Evolutionary conservation across 352 stramenopile genomes (phyloP).

Genomic region (Globisporangium viniferum): DNA sequence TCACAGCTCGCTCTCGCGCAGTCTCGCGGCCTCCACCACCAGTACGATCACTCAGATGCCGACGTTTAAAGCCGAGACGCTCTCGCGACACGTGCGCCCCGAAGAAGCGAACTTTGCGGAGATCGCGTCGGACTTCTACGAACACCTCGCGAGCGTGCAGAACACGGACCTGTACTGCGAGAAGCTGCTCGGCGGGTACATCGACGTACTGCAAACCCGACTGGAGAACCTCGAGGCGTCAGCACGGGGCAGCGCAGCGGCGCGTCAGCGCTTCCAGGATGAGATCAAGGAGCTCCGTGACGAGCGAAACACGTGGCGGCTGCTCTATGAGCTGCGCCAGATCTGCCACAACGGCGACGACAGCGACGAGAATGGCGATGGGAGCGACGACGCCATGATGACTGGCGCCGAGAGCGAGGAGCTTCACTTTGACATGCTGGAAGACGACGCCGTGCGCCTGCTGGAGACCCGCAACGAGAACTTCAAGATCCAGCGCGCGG

Average conservation of each 20-base stretch:
- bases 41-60: conserved; percentile 12
- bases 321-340: conserved; percentile 69
- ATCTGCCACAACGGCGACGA: conserved; percentile 44
- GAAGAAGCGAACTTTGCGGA: conserved; percentile 77
- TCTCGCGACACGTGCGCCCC: conserved; percentile 61
- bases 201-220: conserved; percentile 66
- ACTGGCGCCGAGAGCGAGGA: conserved; percentile 30
- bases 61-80: conserved; percentile 29
- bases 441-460: conserved; percentile 65
- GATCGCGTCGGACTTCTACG: conserved; percentile 75
- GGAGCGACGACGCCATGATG: conserved; percentile 32
- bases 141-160: conserved; percentile 61
- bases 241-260: conserved; percentile 14
- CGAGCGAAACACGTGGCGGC: conserved; percentile 82
- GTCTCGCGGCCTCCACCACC: neutral
- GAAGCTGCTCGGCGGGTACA: conserved; percentile 72
- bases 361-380: conserved; percentile 31
- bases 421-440: conserved; percentile 73
- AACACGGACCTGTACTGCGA: conserved; percentile 73
- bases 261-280: conserved; percentile 36
- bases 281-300: conserved; percentile 66
- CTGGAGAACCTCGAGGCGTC: conserved; percentile 50
- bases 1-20: conserved; percentile 36
- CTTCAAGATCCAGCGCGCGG: conserved; percentile 66
- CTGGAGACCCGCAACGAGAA: conserved; percentile 59